Conservation (phyloP, 495 filamentous ascomycete genomes). For the Tirmania nivea region DNA sequence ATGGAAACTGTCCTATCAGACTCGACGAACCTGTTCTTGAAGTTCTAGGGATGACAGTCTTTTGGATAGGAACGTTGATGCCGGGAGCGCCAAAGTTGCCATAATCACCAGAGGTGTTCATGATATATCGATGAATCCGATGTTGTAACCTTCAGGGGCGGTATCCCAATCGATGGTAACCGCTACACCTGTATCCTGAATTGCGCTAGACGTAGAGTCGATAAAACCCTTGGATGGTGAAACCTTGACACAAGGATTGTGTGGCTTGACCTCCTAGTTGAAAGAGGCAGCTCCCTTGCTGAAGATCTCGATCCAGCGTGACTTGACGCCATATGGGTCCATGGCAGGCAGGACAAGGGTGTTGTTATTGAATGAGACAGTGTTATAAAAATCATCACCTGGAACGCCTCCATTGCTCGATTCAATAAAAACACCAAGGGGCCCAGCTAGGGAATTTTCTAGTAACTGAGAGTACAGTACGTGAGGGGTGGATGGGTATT, state of each 20-base stretch:
- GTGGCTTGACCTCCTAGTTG: slow-evolving; percentile 31
- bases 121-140: slow-evolving; percentile 36
- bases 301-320: slow-evolving; percentile 47
- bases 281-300: slow-evolving; percentile 36
- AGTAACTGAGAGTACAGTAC: slow-evolving; percentile 31
- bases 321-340: slow-evolving; percentile 37
- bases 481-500: slow-evolving; percentile 39
- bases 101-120: slow-evolving; percentile 27
- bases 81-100: slow-evolving; percentile 31
- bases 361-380: slow-evolving; percentile 23
- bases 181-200: slow-evolving; percentile 35
- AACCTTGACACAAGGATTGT: slow-evolving; percentile 34
- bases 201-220: slow-evolving; percentile 21
- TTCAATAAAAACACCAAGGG: slow-evolving; percentile 45
- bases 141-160: slow-evolving; percentile 29
- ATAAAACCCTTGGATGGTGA: slow-evolving; percentile 34
- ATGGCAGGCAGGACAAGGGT: slow-evolving; percentile 35
- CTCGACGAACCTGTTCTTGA: slow-evolving; percentile 43
- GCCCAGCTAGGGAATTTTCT: slow-evolving; percentile 36
- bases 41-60: slow-evolving; percentile 31
- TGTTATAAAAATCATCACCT: slow-evolving; percentile 44
- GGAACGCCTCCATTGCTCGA: slow-evolving; percentile 40
- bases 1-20: slow-evolving; percentile 38
- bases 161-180: slow-evolving; percentile 40
- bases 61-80: slow-evolving; percentile 37